A percentile compares a stretch with the other conserved stretches of the same genome.
These are phyloP conservation scores for Rhododendron griersonianum DNA, from an alignment of 148 eudicot species.

Conservation along the genomic window DNA sequence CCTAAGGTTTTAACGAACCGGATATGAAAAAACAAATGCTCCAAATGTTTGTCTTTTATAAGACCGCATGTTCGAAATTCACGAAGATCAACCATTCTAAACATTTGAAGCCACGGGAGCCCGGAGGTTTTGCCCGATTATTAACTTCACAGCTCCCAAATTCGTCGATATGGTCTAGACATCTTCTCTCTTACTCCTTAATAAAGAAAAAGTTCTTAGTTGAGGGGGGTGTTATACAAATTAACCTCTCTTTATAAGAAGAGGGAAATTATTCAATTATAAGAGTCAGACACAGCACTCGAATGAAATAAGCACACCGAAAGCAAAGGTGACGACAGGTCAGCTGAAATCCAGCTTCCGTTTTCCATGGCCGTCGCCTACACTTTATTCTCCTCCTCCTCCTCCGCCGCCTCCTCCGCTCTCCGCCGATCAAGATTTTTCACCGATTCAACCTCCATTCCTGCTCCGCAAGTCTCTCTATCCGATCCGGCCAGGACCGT, in stretches of 20 bases:
- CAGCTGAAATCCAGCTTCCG: background rate
- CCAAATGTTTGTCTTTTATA: too few species aligned
- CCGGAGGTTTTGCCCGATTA: too few species aligned
- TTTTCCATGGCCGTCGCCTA: background rate
- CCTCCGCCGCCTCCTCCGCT: background rate
- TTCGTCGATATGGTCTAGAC: too few species aligned
- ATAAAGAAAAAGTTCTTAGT: too few species aligned
- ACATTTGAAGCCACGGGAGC: too few species aligned
- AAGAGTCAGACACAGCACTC: background rate
- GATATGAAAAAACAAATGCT: too few species aligned
- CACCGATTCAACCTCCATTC: background rate
- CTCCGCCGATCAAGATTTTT: background rate
- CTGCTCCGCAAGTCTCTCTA: background rate
- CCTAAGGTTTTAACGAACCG: too few species aligned
- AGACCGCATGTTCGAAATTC: too few species aligned
- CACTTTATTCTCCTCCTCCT: background rate
- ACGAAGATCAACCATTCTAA: too few species aligned
- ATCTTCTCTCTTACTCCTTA: too few species aligned
- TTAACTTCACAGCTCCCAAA: too few species aligned
- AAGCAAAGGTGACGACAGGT: constrained; percentile 1
- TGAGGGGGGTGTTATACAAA: too few species aligned
- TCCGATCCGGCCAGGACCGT: background rate
- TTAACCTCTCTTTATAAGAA: background rate
- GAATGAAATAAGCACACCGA: background rate
- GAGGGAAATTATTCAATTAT: background rate